A percentile compares a stretch with the other conserved stretches of the same genome.
phyloP scores from a whole-genome alignment of 352 stramenopile species.

The Pythium utonaiense region DNA sequence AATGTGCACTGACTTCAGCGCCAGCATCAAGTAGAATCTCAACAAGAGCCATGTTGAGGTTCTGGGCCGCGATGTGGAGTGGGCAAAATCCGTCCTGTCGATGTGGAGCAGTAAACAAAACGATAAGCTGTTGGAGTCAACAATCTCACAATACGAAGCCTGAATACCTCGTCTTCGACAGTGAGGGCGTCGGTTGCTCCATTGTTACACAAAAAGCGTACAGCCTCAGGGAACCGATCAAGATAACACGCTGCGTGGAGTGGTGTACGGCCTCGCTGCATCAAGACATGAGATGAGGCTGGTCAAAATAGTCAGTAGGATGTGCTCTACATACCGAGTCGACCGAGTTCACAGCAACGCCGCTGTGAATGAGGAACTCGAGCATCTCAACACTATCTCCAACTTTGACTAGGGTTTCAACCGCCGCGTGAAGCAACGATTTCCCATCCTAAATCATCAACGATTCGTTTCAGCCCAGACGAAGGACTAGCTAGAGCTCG shows the following conservation, averaged over 20 bases:
- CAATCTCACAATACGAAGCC: too few relatives aligned
- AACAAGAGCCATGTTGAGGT: conserved; percentile 14
- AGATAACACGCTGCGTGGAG: conserved; percentile 14
- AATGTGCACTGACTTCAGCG: conserved; percentile 15
- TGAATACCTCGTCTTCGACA: conserved; percentile 16
- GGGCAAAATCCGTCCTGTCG: conserved; percentile 17
- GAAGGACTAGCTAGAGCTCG: neutral
- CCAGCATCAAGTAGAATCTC: conserved; percentile 12
- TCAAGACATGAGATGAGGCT: too few relatives aligned
- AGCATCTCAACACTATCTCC: conserved; percentile 3
- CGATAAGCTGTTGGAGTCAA: too few relatives aligned
- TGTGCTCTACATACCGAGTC: conserved; percentile 7
- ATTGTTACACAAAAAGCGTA: conserved; percentile 7
- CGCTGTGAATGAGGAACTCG: neutral
- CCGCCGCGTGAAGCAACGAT: conserved; percentile 1
- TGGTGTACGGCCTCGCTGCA: conserved; percentile 9
- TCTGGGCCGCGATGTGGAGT: conserved; percentile 18
- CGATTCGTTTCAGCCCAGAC: neutral
- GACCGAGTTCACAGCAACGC: conserved; percentile 6
- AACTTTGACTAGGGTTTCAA: neutral
- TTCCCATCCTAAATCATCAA: neutral
- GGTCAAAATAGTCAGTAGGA: too few relatives aligned
- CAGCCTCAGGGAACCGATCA: conserved; percentile 6
- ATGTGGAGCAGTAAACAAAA: too few relatives aligned
- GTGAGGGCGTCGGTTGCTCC: conserved; percentile 9